These are phyloP conservation scores for Boeremia lycopersici DNA, from an alignment of 2,329 filamentous ascomycete species.

Conservation along the genomic window DNA sequence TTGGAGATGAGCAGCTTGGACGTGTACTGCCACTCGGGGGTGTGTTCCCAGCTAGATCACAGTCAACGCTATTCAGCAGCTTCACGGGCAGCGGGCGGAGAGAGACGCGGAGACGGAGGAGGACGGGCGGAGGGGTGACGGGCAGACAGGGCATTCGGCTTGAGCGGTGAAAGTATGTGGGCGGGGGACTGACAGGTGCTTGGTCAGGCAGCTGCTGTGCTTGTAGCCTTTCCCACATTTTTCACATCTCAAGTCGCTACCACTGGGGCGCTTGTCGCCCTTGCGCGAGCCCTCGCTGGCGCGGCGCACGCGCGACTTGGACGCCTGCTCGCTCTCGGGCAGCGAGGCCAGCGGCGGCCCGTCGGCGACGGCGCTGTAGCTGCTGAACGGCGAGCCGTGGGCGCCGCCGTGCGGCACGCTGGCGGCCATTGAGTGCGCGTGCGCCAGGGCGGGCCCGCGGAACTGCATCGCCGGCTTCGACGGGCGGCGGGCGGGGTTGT, in stretches of 20 bases:
- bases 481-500: constrained; percentile 67
- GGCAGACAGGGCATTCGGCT: constrained; percentile 45
- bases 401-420: constrained; percentile 66
- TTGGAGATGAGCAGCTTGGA: constrained; percentile 99
- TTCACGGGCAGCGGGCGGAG: no score
- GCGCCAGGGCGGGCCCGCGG: constrained; percentile 50
- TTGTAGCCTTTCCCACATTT: constrained; percentile 99
- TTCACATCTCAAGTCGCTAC: constrained; percentile 90
- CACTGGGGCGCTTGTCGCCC: constrained; percentile 79
- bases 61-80: constrained; percentile 36
- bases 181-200: constrained; percentile 94
- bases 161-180: constrained; percentile 51
- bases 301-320: constrained; percentile 62
- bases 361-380: constrained; percentile 63
- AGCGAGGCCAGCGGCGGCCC: constrained; percentile 63
- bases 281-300: constrained; percentile 90
- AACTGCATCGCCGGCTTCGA: constrained; percentile 62
- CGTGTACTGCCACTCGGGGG: constrained; percentile 95
- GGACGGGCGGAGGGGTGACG: constrained; percentile 3
- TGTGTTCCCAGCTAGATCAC: constrained; percentile 91
- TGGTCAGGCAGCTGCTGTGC: constrained; percentile 99
- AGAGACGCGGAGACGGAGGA: no score
- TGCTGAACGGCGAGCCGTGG: constrained; percentile 47
- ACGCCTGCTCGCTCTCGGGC: constrained; percentile 53
- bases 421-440: constrained; percentile 64